Conservation (phyloP, 2,329 filamentous ascomycete genomes). For the Fusarium sp. region DNA sequence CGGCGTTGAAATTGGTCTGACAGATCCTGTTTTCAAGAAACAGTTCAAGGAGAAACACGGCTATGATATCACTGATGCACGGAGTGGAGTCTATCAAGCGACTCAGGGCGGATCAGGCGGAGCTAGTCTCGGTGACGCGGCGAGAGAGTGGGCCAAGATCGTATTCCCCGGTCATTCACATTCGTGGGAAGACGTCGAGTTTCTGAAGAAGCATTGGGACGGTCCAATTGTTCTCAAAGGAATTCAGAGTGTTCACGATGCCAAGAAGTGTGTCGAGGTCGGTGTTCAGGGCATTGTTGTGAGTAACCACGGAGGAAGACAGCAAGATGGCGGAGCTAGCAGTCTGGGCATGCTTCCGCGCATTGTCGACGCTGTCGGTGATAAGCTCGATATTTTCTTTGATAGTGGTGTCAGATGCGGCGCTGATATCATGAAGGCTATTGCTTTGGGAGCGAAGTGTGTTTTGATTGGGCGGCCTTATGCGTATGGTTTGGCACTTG, state of each 20-base stretch:
- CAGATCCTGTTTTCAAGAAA: constrained; percentile 31
- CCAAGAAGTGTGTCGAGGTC: constrained; percentile 20
- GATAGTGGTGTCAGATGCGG: constrained; percentile 21
- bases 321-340: constrained; percentile 31
- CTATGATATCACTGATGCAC: constrained; percentile 19
- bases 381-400: constrained; percentile 14
- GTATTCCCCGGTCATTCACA: constrained; percentile 29
- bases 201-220: constrained; percentile 32
- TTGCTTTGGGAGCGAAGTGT: constrained; percentile 14
- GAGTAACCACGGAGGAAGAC: constrained; percentile 29
- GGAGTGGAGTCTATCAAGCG: constrained; percentile 24
- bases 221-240: constrained; percentile 29
- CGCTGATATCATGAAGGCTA: constrained; percentile 22
- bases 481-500: neutral
- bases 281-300: constrained; percentile 33
- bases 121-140: constrained; percentile 17
- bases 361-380: constrained; percentile 8
- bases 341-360: constrained; percentile 31
- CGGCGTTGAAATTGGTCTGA: constrained; percentile 31
- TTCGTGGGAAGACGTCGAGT: constrained; percentile 29
- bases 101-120: constrained; percentile 25
- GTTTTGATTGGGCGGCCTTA: constrained; percentile 19
- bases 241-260: constrained; percentile 26
- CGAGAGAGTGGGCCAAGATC: constrained; percentile 37
- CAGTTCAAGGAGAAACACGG: constrained; percentile 26